A percentile compares a stretch with the other conserved stretches of the same genome.
Evolutionary conservation across 1,139 yeast genomes (phyloP).

Genomic region (Arxiozyma slooffiae): DNA sequence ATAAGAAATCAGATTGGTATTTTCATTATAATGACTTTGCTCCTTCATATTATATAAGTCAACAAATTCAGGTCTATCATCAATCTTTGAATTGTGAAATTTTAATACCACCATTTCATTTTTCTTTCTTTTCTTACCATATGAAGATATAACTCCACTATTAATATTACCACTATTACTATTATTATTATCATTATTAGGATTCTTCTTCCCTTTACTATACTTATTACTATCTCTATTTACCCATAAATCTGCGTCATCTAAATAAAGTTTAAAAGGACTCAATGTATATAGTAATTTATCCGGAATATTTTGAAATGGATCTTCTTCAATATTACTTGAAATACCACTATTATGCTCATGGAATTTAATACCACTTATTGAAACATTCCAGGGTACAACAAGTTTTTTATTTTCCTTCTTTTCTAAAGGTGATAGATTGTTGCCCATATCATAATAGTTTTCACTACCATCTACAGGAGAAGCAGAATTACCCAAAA

Average conservation of each 20-base stretch:
- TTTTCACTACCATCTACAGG: slow-evolving; percentile 1
- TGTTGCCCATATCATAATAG: background rate
- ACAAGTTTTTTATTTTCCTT: slow-evolving; percentile 12
- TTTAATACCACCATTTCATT: slow-evolving; percentile 17
- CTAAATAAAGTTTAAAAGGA: slow-evolving; percentile 20
- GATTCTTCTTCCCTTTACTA: background rate
- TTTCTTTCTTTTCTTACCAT: slow-evolving; percentile 3
- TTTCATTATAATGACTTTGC: slow-evolving; percentile 1
- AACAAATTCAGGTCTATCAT: slow-evolving; percentile 22
- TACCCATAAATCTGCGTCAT: background rate
- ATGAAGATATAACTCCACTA: background rate
- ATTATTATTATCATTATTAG: too few species aligned
- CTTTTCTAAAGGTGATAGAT: background rate
- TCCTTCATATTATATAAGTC: slow-evolving; percentile 12
- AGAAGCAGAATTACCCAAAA: slow-evolving; percentile 28
- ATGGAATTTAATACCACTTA: slow-evolving; percentile 27
- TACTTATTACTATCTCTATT: background rate
- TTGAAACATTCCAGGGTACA: slow-evolving; percentile 32
- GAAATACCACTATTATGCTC: background rate
- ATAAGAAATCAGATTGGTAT: background rate
- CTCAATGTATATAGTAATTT: slow-evolving; percentile 20
- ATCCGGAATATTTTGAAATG: slow-evolving; percentile 27
- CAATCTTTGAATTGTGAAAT: slow-evolving; percentile 24
- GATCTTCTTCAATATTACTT: slow-evolving; percentile 15
- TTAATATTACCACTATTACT: background rate